Evolutionary conservation across 2,329 filamentous ascomycete species (phyloP), one percentile per base, ranked within the genome.

Genomic region (Botrytis pseudocinerea): DNA sequence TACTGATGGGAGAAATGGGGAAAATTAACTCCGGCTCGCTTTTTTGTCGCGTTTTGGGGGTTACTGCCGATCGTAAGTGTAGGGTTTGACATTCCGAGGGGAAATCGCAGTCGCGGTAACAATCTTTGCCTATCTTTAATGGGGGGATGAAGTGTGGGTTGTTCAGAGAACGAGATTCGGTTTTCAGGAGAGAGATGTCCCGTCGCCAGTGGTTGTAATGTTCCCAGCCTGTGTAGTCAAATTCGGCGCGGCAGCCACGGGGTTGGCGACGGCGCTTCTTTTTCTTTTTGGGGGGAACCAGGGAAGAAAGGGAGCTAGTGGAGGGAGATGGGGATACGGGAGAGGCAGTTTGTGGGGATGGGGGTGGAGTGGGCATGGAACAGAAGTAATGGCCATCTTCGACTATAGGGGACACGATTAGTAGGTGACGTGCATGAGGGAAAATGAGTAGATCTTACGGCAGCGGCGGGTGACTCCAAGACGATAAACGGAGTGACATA

Each of bases 381-480:
- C 76, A 77, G 69, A 77, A 77, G 44, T 71, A 73, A 40, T 77
- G 76, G 9, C 76, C 76, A n/a, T 77, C 76, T 57, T 72, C 73
- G 7, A 82, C 70, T 72, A 44, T 4, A 38, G 28, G 14, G 18
- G 18, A 51, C 20, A 59, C 2, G 51, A 35, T 70, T 51, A 70
- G 69, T 70, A 20, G 25, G 16, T 40, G 25, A 10, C 10, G 4
- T 69, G 46, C 2, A 46, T 44, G n/a, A 48, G n/a, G 44, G 18
- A 22, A 16, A 25, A 16, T 32, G 46, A 20, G 46, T 9, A 59
- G 2, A 46, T 25, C 70, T 72, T 72, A 72, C 70, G 78, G 46
- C 81, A 82, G 12, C 81, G 80, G 3, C 80, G 79, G 7, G 81
- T 82, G 70, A 79, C 80, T 10, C 77, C 78, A 18, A 82, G 77